Percentiles rank a stretch among this genome's conserved stretches.
phyloP scores from a whole-genome alignment of 2,329 filamentous ascomycete genomes.

The Cladosporium cucumerinum region DNA sequence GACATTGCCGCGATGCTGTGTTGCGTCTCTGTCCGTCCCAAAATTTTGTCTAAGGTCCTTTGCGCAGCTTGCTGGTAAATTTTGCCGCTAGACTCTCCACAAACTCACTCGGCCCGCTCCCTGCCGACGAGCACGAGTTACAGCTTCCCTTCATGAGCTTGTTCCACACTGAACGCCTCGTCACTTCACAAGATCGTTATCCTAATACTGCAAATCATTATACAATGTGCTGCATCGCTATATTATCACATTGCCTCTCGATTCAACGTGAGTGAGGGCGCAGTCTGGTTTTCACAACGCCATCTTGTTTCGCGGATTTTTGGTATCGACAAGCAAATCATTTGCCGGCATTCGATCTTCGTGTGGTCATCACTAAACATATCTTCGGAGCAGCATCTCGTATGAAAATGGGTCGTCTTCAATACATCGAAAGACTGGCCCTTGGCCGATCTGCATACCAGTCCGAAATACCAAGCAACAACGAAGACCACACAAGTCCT shows the following conservation, averaged over 20 bases:
- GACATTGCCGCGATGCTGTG: slow-evolving; percentile 60
- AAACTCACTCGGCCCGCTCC: neutral
- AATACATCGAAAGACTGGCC: slow-evolving; percentile 32
- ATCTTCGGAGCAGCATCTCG: neutral
- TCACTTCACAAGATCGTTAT: neutral
- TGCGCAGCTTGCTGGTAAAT: neutral
- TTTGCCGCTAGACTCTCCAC: neutral
- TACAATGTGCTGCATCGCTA: neutral
- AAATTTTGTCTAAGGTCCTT: neutral
- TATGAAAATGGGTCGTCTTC: slow-evolving; percentile 30
- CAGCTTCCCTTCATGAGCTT: neutral
- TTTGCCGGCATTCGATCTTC: neutral
- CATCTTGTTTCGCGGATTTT: neutral
- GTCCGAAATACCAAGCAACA: slow-evolving; percentile 25
- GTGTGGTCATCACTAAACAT: neutral
- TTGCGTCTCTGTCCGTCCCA: neutral
- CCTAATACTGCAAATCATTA: neutral
- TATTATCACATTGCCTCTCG: neutral
- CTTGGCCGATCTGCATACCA: slow-evolving; percentile 43
- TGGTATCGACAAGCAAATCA: neutral
- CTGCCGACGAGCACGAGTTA: neutral
- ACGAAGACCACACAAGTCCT: neutral
- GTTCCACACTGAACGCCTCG: neutral
- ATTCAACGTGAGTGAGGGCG: neutral
- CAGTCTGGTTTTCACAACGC: neutral